Evolutionary conservation across 108 stramenopile species (phyloP).

Genomic region (Cylindrotheca closterium): DNA sequence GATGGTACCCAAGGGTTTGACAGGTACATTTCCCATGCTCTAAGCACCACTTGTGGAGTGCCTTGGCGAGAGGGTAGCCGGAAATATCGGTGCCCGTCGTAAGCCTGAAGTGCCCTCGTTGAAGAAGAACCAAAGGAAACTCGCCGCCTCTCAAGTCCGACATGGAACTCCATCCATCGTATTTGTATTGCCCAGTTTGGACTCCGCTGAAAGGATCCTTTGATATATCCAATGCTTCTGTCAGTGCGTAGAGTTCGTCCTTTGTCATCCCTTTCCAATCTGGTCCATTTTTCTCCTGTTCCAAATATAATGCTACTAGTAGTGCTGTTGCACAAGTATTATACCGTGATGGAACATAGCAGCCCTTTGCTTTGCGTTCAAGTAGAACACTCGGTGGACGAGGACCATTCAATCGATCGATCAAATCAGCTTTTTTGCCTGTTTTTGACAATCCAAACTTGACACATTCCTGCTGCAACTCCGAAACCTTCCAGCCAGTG

Average conservation of each 20-base stretch:
- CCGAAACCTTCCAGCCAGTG: conserved; percentile 27
- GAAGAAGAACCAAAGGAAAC: conserved; percentile 48
- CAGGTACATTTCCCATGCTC: conserved; percentile 22
- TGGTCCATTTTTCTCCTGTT: conserved; percentile 28
- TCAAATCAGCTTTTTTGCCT: conserved; percentile 52
- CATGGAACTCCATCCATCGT: conserved; percentile 20
- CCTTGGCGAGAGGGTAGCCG: conserved; percentile 20
- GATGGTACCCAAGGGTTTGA: neutral
- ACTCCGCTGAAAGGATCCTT: conserved; percentile 63
- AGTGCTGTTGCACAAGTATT: conserved; percentile 41
- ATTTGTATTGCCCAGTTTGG: conserved; percentile 7
- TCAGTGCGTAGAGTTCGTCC: conserved; percentile 52
- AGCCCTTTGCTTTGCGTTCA: conserved; percentile 20
- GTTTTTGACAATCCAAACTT: conserved; percentile 43
- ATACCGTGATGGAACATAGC: conserved; percentile 56
- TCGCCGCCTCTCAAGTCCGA: conserved; percentile 27
- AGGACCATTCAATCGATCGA: conserved; percentile 49
- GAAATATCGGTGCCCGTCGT: conserved; percentile 20
- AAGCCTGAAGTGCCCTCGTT: conserved; percentile 33
- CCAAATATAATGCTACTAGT: conserved; percentile 42
- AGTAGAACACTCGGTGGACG: conserved; percentile 45
- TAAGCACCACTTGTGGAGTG: conserved; percentile 36
- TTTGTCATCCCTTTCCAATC: conserved; percentile 30
- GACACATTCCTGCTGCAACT: conserved; percentile 44
- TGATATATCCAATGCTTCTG: conserved; percentile 54